These are phyloP conservation scores for Metarhizium album DNA, from an alignment of 2,329 filamentous ascomycete genomes.

Conservation along the genomic window DNA sequence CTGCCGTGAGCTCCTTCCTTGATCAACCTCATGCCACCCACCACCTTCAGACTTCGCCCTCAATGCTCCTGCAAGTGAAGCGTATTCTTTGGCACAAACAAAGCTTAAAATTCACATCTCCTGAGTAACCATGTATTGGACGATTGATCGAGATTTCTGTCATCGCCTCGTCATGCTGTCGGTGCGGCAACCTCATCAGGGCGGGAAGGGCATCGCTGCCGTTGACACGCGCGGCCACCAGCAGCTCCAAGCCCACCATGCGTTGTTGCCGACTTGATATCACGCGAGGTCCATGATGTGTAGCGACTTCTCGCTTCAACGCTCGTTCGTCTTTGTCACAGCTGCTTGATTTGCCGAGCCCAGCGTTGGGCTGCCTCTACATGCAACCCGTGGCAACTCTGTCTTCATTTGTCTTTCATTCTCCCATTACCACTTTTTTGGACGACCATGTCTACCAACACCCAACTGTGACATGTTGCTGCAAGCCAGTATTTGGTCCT, in stretches of 20 bases:
- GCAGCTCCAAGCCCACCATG: not conserved
- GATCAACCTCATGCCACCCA: no score
- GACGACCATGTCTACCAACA: slow-evolving; percentile 8
- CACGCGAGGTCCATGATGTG: not conserved
- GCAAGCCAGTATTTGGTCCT: slow-evolving; percentile 2
- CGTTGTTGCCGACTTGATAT: not conserved
- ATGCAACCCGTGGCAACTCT: not conserved
- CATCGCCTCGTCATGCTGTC: not conserved
- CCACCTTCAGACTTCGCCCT: not conserved
- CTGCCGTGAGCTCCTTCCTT: not conserved
- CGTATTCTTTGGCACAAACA: not conserved
- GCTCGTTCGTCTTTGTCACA: not conserved
- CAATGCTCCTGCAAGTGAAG: not conserved
- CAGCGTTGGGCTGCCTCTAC: not conserved
- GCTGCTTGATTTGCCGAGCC: not conserved
- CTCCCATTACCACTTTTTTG: slow-evolving; percentile 6
- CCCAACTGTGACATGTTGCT: slow-evolving; percentile 5
- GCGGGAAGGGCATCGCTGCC: not conserved
- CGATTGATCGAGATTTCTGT: not conserved
- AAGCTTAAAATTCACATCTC: not conserved
- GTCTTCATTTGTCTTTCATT: slow-evolving; percentile 5
- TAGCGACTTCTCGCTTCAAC: not conserved
- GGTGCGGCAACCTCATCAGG: not conserved
- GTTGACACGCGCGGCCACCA: not conserved
- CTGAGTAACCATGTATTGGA: not conserved